These are phyloP conservation scores for Gnomoniopsis smithogilvyi DNA, from an alignment of 2,329 filamentous ascomycete genomes.

Conservation along the genomic window DNA sequence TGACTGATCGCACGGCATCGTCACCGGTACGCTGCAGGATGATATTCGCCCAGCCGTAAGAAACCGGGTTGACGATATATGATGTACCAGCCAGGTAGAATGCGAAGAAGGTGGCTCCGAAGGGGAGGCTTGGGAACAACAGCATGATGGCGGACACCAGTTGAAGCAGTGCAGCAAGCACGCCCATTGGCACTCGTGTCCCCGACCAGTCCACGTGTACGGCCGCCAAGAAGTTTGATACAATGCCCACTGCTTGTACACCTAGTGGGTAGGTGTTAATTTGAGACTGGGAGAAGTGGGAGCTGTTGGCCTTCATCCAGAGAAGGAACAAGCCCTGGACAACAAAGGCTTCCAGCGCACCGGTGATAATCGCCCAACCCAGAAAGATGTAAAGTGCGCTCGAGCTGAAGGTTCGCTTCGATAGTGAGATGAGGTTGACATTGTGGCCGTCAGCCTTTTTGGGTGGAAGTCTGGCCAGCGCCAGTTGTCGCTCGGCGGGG, in stretches of 20 bases:
- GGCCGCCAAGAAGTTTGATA: constrained; percentile 33
- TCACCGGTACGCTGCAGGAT: constrained; percentile 35
- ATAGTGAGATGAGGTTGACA: constrained; percentile 26
- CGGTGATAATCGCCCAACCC: constrained; percentile 33
- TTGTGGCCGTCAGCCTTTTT: constrained; percentile 32
- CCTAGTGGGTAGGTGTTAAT: constrained; percentile 35
- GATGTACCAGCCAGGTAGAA: constrained; percentile 35
- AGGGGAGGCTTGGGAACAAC: constrained; percentile 29
- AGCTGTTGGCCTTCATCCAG: constrained; percentile 23
- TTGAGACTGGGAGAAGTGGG: constrained; percentile 23
- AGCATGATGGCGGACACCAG: constrained; percentile 30
- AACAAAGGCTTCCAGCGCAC: constrained; percentile 30
- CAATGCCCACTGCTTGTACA: constrained; percentile 34
- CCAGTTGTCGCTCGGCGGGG: constrained; percentile 23
- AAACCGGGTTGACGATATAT: constrained; percentile 37
- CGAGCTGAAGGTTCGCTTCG: constrained; percentile 25
- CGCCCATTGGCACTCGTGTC: constrained; percentile 31
- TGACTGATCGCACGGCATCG: constrained; percentile 37
- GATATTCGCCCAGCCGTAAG: constrained; percentile 36
- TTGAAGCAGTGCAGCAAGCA: constrained; percentile 30
- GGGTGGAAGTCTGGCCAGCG: constrained; percentile 27
- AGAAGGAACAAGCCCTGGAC: constrained; percentile 25
- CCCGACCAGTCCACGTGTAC: constrained; percentile 32
- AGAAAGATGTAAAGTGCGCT: constrained; percentile 35
- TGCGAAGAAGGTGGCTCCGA: constrained; percentile 32